These are phyloP conservation scores for Yarrowia sp. DNA, from an alignment of 805 yeast genomes.

Conservation along the genomic window DNA sequence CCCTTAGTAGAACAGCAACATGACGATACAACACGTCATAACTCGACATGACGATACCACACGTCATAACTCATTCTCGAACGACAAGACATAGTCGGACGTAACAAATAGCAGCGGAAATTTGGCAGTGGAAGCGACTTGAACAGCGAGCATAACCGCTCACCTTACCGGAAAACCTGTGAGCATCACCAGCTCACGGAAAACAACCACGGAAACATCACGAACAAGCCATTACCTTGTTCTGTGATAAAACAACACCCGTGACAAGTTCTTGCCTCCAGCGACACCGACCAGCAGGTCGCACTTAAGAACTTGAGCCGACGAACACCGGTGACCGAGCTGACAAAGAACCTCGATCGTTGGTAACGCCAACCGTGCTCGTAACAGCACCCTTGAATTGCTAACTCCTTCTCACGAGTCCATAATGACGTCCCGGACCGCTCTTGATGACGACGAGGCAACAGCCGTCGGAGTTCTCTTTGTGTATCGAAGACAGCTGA, in stretches of 20 bases:
- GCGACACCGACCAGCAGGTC: constrained; percentile 1
- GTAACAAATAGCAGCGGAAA: background rate
- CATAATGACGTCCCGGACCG: constrained; percentile 8
- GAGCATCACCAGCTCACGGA: no score
- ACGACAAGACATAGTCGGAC: background rate
- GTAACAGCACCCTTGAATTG: background rate
- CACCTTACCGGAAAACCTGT: background rate
- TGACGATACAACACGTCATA: background rate
- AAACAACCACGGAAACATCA: background rate
- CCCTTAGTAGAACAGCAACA: background rate
- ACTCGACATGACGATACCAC: background rate
- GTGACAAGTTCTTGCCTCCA: background rate
- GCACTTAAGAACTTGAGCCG: background rate
- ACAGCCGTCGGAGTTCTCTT: background rate
- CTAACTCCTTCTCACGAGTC: constrained; percentile 2
- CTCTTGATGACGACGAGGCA: constrained; percentile 6
- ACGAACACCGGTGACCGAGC: constrained; percentile 2
- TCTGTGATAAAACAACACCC: background rate
- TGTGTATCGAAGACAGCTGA: background rate
- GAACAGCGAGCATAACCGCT: background rate
- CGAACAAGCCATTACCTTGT: background rate
- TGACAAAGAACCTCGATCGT: background rate
- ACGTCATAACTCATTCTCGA: background rate
- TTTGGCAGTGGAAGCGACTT: constrained; percentile 3
- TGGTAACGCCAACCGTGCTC: background rate